A percentile compares a stretch with the other conserved stretches of the same genome.
phyloP scores from a whole-genome alignment of 495 filamentous ascomycete species.

The Xylaria curta region DNA sequence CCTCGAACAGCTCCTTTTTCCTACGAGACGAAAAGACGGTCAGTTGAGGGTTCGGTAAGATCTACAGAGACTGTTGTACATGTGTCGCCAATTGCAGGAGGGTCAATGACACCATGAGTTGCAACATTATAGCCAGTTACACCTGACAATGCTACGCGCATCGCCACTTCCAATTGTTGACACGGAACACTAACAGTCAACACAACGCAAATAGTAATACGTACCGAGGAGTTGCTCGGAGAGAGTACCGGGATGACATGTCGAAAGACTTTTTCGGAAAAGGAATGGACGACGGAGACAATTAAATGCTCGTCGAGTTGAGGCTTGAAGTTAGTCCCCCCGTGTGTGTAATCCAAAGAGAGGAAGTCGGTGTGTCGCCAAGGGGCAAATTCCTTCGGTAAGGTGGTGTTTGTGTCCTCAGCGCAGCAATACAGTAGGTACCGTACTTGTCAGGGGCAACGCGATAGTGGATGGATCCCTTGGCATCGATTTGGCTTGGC shows the following conservation, averaged over 20 bases:
- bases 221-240: conserved; percentile 44
- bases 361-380: conserved; percentile 21
- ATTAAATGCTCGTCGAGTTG: conserved; percentile 33
- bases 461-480: background rate
- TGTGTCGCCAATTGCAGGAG: background rate
- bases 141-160: background rate
- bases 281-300: conserved; percentile 37
- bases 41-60: background rate
- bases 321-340: background rate
- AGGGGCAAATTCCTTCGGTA: conserved; percentile 23
- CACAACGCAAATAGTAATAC: conserved; percentile 22
- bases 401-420: conserved; percentile 31
- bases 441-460: conserved; percentile 14
- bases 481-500: conserved; percentile 6
- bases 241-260: conserved; percentile 41
- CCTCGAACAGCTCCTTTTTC: conserved; percentile 60
- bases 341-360: conserved; percentile 11
- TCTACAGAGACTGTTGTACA: background rate
- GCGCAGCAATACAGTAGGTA: conserved; percentile 25
- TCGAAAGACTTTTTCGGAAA: conserved; percentile 11
- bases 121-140: background rate
- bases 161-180: background rate
- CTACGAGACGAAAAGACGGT: conserved; percentile 32
- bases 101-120: background rate
- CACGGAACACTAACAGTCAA: background rate